phyloP scores from a whole-genome alignment of 2,329 filamentous ascomycete species.

The Exophiala calicioides region DNA sequence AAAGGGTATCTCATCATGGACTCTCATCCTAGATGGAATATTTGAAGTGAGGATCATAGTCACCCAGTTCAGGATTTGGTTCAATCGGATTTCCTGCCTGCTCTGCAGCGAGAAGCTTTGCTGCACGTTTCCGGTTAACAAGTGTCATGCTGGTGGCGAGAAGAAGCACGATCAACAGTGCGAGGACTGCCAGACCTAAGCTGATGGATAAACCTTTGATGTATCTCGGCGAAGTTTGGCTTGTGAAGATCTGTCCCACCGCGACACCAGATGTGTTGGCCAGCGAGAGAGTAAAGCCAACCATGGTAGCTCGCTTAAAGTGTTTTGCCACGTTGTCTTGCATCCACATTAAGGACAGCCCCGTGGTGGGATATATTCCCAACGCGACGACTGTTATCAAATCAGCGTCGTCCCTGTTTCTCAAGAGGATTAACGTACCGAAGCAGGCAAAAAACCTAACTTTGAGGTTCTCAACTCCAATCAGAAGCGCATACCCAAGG shows the following conservation, averaged over 20 bases:
- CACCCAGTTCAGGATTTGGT: slow-evolving; percentile 32
- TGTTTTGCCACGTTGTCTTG: slow-evolving; percentile 52
- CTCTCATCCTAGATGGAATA: slow-evolving; percentile 21
- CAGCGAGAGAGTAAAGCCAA: slow-evolving; percentile 50
- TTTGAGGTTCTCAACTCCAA: slow-evolving; percentile 34
- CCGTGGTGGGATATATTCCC: slow-evolving; percentile 35
- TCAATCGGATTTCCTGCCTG: slow-evolving; percentile 19
- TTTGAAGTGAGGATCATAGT: slow-evolving; percentile 34
- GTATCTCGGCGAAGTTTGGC: slow-evolving; percentile 35
- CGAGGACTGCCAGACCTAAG: slow-evolving; percentile 31
- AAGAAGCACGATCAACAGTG: slow-evolving; percentile 31
- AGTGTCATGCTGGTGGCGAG: slow-evolving; percentile 34
- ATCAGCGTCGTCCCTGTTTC: background rate
- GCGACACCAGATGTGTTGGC: slow-evolving; percentile 52
- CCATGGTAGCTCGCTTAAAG: slow-evolving; percentile 50
- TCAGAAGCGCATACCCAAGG: slow-evolving; percentile 35
- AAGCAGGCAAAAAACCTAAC: slow-evolving; percentile 34
- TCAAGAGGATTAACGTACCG: slow-evolving; percentile 9
- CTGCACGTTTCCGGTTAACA: slow-evolving; percentile 34
- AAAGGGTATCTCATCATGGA: background rate
- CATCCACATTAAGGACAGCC: slow-evolving; percentile 49
- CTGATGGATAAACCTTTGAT: slow-evolving; percentile 30
- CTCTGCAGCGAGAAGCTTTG: slow-evolving; percentile 1
- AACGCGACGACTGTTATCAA: slow-evolving; percentile 26
- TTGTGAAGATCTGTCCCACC: slow-evolving; percentile 38